A percentile compares a stretch with the other conserved stretches of the same genome.
Conservation (phyloP, 306 rosid species). For the Acacia confusa region DNA sequence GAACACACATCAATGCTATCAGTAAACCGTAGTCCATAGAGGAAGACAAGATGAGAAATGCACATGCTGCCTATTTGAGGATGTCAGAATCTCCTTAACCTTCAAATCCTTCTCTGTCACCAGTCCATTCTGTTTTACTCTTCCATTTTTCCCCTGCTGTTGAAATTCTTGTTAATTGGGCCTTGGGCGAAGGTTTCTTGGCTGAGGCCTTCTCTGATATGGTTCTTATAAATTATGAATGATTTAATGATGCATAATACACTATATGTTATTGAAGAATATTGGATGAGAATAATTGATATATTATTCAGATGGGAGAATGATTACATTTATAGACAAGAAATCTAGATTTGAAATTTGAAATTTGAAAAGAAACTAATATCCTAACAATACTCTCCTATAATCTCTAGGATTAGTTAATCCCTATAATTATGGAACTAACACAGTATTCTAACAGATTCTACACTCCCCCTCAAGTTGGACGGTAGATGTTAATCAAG, state of each 20-base stretch:
- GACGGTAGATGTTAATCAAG: too few species aligned
- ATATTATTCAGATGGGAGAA: too few species aligned
- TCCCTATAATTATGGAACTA: too few species aligned
- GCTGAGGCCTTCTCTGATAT: background rate
- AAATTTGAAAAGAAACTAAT: too few species aligned
- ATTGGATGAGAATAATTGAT: too few species aligned
- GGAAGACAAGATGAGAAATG: background rate
- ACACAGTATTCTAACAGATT: too few species aligned
- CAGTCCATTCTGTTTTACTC: background rate
- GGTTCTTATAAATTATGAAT: background rate
- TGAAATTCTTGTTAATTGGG: background rate
- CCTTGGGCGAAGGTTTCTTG: background rate
- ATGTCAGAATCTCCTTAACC: background rate
- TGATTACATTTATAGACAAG: too few species aligned
- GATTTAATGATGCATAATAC: background rate
- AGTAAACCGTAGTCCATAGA: background rate
- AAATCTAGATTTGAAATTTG: too few species aligned
- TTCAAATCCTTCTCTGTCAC: background rate
- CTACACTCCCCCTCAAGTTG: too few species aligned
- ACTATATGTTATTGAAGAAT: too few species aligned
- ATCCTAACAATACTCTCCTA: too few species aligned
- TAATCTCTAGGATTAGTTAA: too few species aligned
- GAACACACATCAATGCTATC: background rate
- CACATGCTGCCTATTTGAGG: background rate
- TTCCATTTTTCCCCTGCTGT: background rate